Evolutionary conservation across 148 eudicot species (phyloP).

Genomic region (Camellia japonica): DNA sequence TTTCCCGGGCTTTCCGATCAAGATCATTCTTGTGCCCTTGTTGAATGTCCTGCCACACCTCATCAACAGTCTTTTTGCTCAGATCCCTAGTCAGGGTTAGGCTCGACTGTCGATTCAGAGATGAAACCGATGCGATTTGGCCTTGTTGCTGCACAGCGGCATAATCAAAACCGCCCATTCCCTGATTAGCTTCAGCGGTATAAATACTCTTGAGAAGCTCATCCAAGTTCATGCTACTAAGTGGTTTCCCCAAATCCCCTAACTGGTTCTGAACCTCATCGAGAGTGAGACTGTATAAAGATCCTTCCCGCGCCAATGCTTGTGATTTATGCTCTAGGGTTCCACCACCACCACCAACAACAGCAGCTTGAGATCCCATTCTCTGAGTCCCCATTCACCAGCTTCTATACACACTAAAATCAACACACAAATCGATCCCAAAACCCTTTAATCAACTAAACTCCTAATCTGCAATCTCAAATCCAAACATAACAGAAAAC

Average conservation of each 20-base stretch:
- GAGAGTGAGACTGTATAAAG: constrained; percentile 84
- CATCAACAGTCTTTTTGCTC: constrained; percentile 86
- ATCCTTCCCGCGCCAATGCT: constrained; percentile 63
- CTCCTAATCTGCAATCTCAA: constrained; percentile 21
- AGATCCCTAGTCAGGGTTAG: constrained; percentile 54
- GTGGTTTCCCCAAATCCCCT: constrained; percentile 93
- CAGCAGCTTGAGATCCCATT: constrained; percentile 84
- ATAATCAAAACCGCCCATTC: constrained; percentile 25
- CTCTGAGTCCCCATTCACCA: constrained; percentile 64
- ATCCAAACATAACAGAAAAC: background rate
- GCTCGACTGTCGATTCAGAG: constrained; percentile 51
- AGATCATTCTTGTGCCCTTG: constrained; percentile 43
- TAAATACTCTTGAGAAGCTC: constrained; percentile 82
- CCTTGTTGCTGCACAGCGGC: constrained; percentile 28
- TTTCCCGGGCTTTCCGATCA: constrained; percentile 40
- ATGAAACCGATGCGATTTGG: constrained; percentile 28
- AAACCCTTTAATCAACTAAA: constrained; percentile 10
- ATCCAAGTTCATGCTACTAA: constrained; percentile 89
- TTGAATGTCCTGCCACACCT: constrained; percentile 87
- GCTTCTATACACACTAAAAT: constrained; percentile 20
- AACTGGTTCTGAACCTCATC: constrained; percentile 89
- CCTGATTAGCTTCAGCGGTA: constrained; percentile 60
- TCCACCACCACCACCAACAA: constrained; percentile 36
- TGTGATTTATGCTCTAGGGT: constrained; percentile 37
- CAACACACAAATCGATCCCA: constrained; percentile 21